Base-by-base conservation (phyloP, 164 flowering plant genomes). In the Kingdonia uniflora region DNA sequence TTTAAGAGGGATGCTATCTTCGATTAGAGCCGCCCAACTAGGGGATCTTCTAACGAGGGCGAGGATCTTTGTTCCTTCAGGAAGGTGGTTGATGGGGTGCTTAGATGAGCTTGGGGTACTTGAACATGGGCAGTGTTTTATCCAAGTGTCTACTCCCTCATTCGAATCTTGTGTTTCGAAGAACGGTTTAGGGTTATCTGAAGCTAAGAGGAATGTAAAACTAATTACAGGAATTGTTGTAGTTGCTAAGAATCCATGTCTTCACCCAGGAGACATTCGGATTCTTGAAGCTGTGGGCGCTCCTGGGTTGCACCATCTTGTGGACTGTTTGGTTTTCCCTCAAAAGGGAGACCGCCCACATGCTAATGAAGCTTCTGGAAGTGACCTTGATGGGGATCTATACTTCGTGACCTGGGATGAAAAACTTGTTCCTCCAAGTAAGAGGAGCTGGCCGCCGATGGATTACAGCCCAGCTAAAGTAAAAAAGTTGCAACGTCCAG, bases 291-390 rank as follows among this genome's bases (percentile, higher is more conserved):
- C 97, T 20, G 90, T 94, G 47, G 95, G 88, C 62, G 73, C 54
- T 12, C 95, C 96, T 11, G 77, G 64, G 10, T 59, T 94, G 70
- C 82, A 75, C 46, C 97, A 94, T 71, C 78, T 94, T 7, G 74
- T 70, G 64, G 99, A 94, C 59, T 94, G 99, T 62, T 67, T 94
- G 55, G 80, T 85, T 16, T 94, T 89, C 59, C 99, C 97, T 51
- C 97, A 86, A 54, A 89, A 89, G 57, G 97, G 99, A 19, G 87
- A 81, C 0, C 71, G 99, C 62, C 99, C 99, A 2, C 96, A 89
- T 51, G 38, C 91, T 22, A 59, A 94, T 70, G 99, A 94, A 67
- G 97, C 97, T 25, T 94, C 99, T 16, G 97, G 99, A 42, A 89
- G 99, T 74, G 99, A 94, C 55, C 81, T 94, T 19, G 99, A 87